phyloP scores from a whole-genome alignment of 768 basidiomycete genomes.

The Lactifluus hygrophoroides region DNA sequence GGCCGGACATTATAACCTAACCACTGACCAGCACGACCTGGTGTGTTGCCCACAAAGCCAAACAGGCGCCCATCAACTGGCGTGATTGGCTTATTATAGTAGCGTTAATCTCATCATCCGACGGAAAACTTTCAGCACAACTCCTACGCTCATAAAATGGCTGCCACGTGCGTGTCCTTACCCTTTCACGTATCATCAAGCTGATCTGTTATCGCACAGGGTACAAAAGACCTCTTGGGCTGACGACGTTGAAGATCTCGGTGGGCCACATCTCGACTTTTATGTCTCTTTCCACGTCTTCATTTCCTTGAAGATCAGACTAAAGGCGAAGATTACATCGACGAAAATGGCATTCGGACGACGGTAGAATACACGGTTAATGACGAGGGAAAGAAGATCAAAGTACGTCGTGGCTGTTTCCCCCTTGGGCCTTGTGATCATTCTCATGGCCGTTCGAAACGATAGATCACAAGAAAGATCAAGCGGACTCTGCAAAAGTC shows the following conservation, averaged over 20 bases:
- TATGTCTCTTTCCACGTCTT: neutral
- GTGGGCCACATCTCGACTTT: conserved; percentile 2
- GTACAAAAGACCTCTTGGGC: conserved; percentile 31
- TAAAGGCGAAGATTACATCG: conserved; percentile 62
- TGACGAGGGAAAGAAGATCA: conserved; percentile 92
- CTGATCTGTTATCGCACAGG: conserved; percentile 24
- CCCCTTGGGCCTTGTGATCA: neutral
- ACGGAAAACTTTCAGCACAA: neutral
- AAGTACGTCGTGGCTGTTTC: conserved; percentile 45
- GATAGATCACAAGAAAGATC: conserved; percentile 85
- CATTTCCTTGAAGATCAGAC: conserved; percentile 32
- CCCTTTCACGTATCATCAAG: neutral
- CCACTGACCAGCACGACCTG: no score
- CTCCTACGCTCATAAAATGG: neutral
- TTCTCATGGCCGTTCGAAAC: conserved; percentile 1
- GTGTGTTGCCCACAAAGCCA: no score
- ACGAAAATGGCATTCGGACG: conserved; percentile 56
- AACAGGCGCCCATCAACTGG: no score
- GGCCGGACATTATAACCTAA: no score
- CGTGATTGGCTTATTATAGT: no score
- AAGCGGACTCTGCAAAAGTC: conserved; percentile 83
- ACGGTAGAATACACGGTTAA: conserved; percentile 38
- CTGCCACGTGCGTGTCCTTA: neutral
- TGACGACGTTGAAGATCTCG: conserved; percentile 34
- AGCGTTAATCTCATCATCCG: no score